phyloP scores from a whole-genome alignment of 768 basidiomycete species.

The Lactarius psammicola region DNA sequence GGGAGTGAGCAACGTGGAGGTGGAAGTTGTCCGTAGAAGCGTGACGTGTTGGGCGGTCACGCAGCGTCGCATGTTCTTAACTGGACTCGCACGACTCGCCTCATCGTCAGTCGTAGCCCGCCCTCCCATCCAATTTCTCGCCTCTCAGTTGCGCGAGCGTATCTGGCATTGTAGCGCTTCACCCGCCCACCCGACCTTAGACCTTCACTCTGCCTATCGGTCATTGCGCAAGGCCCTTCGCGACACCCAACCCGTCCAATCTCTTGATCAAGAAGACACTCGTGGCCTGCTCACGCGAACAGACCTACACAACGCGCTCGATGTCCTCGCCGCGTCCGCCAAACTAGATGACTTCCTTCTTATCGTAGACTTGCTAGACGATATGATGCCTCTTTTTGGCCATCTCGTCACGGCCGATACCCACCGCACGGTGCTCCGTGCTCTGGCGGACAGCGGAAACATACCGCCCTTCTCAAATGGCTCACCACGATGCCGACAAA shows the following conservation, averaged over 20 bases:
- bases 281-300: conserved; percentile 30
- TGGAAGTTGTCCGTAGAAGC: conserved; percentile 15
- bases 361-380: conserved; percentile 51
- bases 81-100: not conserved
- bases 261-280: not conserved
- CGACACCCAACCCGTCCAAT: not conserved
- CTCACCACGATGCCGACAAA: conserved; percentile 52
- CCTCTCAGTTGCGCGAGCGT: conserved; percentile 17
- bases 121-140: conserved; percentile 36
- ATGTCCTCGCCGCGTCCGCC: conserved; percentile 51
- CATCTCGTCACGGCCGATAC: conserved; percentile 45
- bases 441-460: conserved; percentile 47
- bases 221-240: conserved; percentile 25
- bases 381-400: conserved; percentile 49
- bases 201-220: conserved; percentile 18
- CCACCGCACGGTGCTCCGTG: conserved; percentile 50
- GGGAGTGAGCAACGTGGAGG: conserved; percentile 9
- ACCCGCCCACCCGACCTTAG: conserved; percentile 3
- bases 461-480: conserved; percentile 49
- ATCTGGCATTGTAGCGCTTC: conserved; percentile 22
- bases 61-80: not conserved
- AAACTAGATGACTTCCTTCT: conserved; percentile 52
- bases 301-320: conserved; percentile 43
- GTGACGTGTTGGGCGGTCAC: conserved; percentile 33
- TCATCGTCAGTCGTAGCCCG: conserved; percentile 46